Conservation (phyloP, 768 basidiomycete species). For the Kwoniella sp. region DNA sequence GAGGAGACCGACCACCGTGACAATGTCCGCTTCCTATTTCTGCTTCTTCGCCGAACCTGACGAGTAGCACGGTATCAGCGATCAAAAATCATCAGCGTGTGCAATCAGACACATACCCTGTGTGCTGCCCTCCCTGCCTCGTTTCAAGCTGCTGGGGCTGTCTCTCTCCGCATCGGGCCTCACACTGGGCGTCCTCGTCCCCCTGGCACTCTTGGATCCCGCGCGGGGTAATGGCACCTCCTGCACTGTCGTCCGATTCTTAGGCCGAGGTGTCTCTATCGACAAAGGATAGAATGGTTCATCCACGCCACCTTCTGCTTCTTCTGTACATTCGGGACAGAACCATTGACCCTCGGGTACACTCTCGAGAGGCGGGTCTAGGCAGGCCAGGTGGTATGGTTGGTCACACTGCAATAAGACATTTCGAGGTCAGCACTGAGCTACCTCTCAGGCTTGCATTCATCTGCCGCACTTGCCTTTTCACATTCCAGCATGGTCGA, state of each 20-base stretch:
- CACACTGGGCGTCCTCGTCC: neutral
- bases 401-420: slow-evolving; percentile 66
- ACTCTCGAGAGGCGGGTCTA: slow-evolving; percentile 67
- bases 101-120: slow-evolving; percentile 1
- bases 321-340: slow-evolving; percentile 63
- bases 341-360: slow-evolving; percentile 84
- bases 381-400: slow-evolving; percentile 78
- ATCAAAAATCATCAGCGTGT: neutral
- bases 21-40: neutral
- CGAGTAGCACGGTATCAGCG: neutral
- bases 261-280: slow-evolving; percentile 3
- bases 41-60: slow-evolving; percentile 14
- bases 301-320: slow-evolving; percentile 12
- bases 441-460: neutral
- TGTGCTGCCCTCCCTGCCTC: slow-evolving; percentile 1
- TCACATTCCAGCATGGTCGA: slow-evolving; percentile 72
- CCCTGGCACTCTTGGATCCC: too few relatives aligned
- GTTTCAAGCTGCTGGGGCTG: neutral
- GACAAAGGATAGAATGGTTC: slow-evolving; percentile 7
- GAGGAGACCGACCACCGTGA: too few relatives aligned
- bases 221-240: too few relatives aligned
- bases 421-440: neutral
- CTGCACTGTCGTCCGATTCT: neutral
- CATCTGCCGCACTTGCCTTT: slow-evolving; percentile 57
- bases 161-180: neutral